Conservation (phyloP, 495 filamentous ascomycete species). For the Penicillium longicatenatum region DNA sequence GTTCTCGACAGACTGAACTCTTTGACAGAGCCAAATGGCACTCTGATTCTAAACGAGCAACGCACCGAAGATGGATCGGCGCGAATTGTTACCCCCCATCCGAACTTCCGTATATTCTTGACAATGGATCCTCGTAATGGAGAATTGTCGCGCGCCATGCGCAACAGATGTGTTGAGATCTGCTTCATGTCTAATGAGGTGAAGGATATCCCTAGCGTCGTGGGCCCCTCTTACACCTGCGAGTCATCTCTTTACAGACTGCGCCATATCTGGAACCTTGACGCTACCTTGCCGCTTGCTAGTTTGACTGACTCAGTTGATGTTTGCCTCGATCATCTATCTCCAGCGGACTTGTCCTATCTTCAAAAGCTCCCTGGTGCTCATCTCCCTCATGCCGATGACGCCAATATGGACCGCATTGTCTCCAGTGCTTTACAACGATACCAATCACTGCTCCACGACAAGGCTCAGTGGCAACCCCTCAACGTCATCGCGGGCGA, state of each 20-base stretch:
- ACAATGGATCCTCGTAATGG: constrained; percentile 93
- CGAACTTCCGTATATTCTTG: constrained; percentile 87
- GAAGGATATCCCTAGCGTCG: constrained; percentile 18
- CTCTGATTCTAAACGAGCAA: constrained; percentile 89
- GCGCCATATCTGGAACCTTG: constrained; percentile 44
- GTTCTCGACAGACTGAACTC: constrained; percentile 96
- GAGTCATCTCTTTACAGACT: constrained; percentile 56
- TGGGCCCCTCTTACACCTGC: constrained; percentile 42
- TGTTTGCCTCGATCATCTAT: constrained; percentile 58
- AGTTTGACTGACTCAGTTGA: constrained; percentile 31
- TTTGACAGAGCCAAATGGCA: constrained; percentile 85
- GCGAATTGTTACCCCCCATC: constrained; percentile 76
- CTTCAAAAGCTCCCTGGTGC: constrained; percentile 40
- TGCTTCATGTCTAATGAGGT: constrained; percentile 57
- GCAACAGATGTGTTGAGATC: constrained; percentile 91
- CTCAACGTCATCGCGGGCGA: constrained; percentile 28
- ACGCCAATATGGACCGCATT: constrained; percentile 13
- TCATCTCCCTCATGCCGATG: constrained; percentile 22
- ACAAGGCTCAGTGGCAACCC: constrained; percentile 43
- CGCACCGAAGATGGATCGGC: constrained; percentile 79
- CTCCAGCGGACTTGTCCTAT: constrained; percentile 49
- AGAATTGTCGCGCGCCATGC: constrained; percentile 94
- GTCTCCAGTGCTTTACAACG: constrained; percentile 32
- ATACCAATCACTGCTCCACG: constrained; percentile 36
- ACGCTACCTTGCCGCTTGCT: constrained; percentile 19